Base-by-base conservation (phyloP, 2,329 filamentous ascomycete genomes). In the Paraphaeosphaeria minitans region DNA sequence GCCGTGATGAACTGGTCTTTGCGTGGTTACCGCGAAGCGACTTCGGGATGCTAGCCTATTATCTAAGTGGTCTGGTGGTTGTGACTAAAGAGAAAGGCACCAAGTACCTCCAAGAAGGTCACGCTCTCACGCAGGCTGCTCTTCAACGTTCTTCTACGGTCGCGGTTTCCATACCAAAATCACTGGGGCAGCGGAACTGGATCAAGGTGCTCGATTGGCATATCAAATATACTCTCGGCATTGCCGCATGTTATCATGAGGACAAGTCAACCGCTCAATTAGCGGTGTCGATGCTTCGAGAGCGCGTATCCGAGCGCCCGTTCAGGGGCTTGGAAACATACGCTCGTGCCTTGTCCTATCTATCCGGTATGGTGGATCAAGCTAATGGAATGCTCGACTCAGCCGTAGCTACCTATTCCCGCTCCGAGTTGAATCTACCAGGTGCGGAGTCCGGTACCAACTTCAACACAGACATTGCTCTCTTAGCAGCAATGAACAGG, bases 331-430 rank as follows among this genome's bases (percentile, higher is more conserved):
- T 77, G 2, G 74, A 76, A 14, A 69, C 74, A 2, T 81, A 87
- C 37, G 74, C 76, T 24, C 79, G 86, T 35, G 81, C 91, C 46
- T 81, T 85, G 7, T 79, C 85, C 45, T 97, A 97, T 75, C 85
- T 97, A 19, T 81, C 84, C 0, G 93, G 90, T 0, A 84, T 91
- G 8, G 89, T 92, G 66, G 81, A 87, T 53, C 94, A 97, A 78
- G 91, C 89, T 19, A 88, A 84, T 5, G 93, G 92, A 16, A 83
- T 92, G 62, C 81, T 95, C 1, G 79, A 85, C n/a, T 78, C 80
- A 2, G 93, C 94, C 3, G 78, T 93, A 14, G 67, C 80, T 3
- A 83, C 89, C 10, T 97, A 91, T 75, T 83, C 85, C 59, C 83
- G 87, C 42, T 78, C 83, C 1, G 77, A 80, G 19, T 87, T 96